Evolutionary conservation across 2,329 filamentous ascomycete genomes (phyloP).

Genomic region (Lachnellula occidentalis): DNA sequence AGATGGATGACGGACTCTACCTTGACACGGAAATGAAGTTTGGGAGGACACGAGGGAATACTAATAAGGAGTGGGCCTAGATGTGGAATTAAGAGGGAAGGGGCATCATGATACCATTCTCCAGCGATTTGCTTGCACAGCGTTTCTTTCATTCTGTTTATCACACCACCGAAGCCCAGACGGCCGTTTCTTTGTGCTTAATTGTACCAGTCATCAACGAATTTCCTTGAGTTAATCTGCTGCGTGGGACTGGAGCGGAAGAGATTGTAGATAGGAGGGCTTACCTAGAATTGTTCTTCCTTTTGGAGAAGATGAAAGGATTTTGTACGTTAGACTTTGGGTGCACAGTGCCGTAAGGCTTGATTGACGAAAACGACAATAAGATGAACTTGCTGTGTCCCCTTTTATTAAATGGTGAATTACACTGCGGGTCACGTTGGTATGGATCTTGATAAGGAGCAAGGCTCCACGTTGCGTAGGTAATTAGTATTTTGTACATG

Average conservation of each 20-base stretch:
- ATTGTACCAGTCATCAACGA: constrained; percentile 2
- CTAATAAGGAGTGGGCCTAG: neutral
- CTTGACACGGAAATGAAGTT: neutral
- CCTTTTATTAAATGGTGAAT: neutral
- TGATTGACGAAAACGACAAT: neutral
- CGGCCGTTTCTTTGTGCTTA: constrained; percentile 4
- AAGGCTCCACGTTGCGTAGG: too few species aligned
- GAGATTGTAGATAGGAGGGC: constrained; percentile 12
- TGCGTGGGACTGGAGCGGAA: neutral
- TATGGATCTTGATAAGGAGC: too few species aligned
- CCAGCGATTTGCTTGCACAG: constrained; percentile 9
- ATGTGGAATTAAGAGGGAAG: neutral
- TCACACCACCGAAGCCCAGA: neutral
- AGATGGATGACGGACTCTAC: neutral
- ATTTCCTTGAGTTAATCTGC: constrained; percentile 6
- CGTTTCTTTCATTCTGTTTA: constrained; percentile 9
- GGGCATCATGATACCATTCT: constrained; percentile 21
- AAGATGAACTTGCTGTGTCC: neutral
- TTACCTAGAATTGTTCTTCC: neutral
- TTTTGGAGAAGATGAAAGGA: neutral
- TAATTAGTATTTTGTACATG: too few species aligned
- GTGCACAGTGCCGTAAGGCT: neutral
- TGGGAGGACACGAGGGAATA: neutral
- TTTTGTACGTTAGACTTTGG: constrained; percentile 10
- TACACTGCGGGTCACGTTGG: too few species aligned